A percentile compares a stretch with the other conserved stretches of the same genome.
Evolutionary conservation across 768 basidiomycete genomes (phyloP).

Genomic region (Termitomyces sp.): DNA sequence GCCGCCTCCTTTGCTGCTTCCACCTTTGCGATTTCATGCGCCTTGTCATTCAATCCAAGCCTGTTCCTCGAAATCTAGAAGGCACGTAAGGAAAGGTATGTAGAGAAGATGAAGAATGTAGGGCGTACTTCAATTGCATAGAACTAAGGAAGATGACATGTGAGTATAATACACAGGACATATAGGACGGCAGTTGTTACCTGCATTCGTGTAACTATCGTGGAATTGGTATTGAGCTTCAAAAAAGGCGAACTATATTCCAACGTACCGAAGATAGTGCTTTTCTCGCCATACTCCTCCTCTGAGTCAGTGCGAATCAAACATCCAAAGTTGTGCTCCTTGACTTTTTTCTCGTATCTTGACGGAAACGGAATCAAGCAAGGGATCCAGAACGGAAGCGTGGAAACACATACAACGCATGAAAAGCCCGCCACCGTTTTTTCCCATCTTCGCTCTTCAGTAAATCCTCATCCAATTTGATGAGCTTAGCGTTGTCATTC

Average conservation of each 20-base stretch:
- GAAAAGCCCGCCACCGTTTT: slow-evolving; percentile 87
- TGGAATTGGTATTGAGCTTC: slow-evolving; percentile 3
- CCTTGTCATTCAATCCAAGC: slow-evolving; percentile 82
- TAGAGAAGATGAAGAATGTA: background rate
- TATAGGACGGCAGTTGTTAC: slow-evolving; percentile 20
- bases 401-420: slow-evolving; percentile 47
- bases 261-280: slow-evolving; percentile 84
- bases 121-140: slow-evolving; percentile 77
- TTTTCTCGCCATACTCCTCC: slow-evolving; percentile 83
- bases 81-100: background rate
- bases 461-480: slow-evolving; percentile 80
- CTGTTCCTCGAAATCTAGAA: slow-evolving; percentile 85
- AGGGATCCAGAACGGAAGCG: background rate
- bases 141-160: slow-evolving; percentile 46
- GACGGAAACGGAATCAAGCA: background rate
- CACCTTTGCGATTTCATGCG: slow-evolving; percentile 75
- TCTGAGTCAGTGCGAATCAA: slow-evolving; percentile 78
- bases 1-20: slow-evolving; percentile 63
- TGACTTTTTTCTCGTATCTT: slow-evolving; percentile 89
- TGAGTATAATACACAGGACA: background rate
- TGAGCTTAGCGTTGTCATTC: slow-evolving; percentile 39
- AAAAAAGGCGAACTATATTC: background rate
- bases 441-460: slow-evolving; percentile 90
- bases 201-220: slow-evolving; percentile 65
- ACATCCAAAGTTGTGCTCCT: slow-evolving; percentile 96